Conservation (phyloP, 768 basidiomycete genomes). For the Auricularia heimuer region DNA sequence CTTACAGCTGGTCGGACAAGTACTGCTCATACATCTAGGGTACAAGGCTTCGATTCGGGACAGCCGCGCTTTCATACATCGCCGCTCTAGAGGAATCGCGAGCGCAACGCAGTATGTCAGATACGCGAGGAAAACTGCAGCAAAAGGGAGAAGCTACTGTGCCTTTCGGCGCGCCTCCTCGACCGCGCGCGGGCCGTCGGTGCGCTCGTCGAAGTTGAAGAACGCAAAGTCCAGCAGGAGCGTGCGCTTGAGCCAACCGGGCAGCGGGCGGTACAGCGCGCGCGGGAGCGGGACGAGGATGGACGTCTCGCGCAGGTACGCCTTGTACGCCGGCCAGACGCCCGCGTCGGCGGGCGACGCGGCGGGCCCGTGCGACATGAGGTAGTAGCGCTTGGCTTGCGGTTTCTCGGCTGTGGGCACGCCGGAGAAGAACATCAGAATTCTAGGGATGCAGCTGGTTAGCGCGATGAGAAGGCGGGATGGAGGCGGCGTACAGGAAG, state of each 20-base stretch:
- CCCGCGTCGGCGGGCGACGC: constrained; percentile 20
- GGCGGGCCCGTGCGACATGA: constrained; percentile 36
- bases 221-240: constrained; percentile 54
- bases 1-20: too few species aligned
- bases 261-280: constrained; percentile 40
- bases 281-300: constrained; percentile 56
- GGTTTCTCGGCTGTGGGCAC: constrained; percentile 65
- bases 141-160: background rate
- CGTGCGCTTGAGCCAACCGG: constrained; percentile 41
- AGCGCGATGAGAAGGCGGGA: background rate
- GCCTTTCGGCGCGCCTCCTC: constrained; percentile 22
- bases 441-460: too few species aligned
- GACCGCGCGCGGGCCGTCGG: constrained; percentile 35
- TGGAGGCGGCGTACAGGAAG: constrained; percentile 34
- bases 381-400: constrained; percentile 47
- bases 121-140: background rate
- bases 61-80: background rate
- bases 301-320: constrained; percentile 46
- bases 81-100: background rate
- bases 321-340: constrained; percentile 46
- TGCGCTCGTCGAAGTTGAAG: constrained; percentile 46
- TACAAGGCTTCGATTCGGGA: background rate
- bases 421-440: constrained; percentile 59
- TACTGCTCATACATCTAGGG: too few species aligned
- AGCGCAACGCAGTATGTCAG: background rate